Conservation (phyloP, 768 basidiomycete species). For the Boletellus ananas region DNA sequence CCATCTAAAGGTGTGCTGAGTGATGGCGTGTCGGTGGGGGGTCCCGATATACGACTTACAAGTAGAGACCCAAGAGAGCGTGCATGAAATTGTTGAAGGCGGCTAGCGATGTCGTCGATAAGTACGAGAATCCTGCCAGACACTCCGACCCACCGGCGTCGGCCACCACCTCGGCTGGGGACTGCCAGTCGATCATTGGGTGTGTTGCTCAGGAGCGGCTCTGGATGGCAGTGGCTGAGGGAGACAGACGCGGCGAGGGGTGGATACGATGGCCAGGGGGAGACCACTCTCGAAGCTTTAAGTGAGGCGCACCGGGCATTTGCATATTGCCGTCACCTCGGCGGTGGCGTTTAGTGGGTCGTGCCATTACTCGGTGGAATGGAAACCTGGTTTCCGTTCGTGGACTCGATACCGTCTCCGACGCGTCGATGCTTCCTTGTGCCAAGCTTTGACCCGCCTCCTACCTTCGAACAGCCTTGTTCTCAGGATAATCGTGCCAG, state of each 20-base stretch:
- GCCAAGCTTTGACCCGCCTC: background rate
- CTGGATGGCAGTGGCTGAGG: background rate
- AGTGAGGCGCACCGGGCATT: slow-evolving; percentile 1
- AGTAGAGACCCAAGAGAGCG: slow-evolving; percentile 54
- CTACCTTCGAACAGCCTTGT: no score
- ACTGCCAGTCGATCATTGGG: slow-evolving; percentile 57
- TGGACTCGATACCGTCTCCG: slow-evolving; percentile 6
- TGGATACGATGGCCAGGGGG: background rate
- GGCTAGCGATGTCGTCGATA: slow-evolving; percentile 11
- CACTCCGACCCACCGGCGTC: slow-evolving; percentile 40
- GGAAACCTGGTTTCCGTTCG: slow-evolving; percentile 8
- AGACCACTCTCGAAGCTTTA: slow-evolving; percentile 7
- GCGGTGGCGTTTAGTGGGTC: slow-evolving; percentile 22
- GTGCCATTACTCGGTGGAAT: slow-evolving; percentile 1
- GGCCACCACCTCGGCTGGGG: slow-evolving; percentile 41
- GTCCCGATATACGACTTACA: slow-evolving; percentile 36
- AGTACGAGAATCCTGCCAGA: background rate
- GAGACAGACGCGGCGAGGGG: background rate
- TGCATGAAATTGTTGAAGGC: slow-evolving; percentile 56
- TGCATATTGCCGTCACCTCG: slow-evolving; percentile 6
- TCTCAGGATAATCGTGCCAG: no score
- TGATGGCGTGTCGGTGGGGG: slow-evolving; percentile 3
- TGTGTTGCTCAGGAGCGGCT: slow-evolving; percentile 1
- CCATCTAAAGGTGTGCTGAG: slow-evolving; percentile 42
- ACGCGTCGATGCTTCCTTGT: background rate